These are phyloP conservation scores for Trypanosoma theileri DNA, from an alignment of 208 protist species.

Conservation along the genomic window DNA sequence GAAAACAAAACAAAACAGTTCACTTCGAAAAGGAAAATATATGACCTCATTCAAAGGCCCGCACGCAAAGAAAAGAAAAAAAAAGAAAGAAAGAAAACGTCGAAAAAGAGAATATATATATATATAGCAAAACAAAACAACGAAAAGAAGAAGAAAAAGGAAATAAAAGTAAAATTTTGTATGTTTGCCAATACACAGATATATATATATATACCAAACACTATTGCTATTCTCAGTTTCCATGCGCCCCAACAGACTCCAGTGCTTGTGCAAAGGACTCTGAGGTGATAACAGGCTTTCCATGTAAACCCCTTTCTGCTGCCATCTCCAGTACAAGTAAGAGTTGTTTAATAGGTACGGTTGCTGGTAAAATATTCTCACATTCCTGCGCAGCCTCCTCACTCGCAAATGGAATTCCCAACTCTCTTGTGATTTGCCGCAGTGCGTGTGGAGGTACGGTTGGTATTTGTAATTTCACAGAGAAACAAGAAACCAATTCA, in stretches of 20 bases:
- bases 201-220: no score
- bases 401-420: slow-evolving; percentile 49
- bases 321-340: slow-evolving; percentile 84
- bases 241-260: slow-evolving; percentile 47
- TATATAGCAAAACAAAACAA: no score
- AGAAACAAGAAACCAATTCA: slow-evolving; percentile 91
- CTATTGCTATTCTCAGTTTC: not conserved
- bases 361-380: slow-evolving; percentile 29
- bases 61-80: no score
- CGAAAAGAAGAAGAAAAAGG: no score
- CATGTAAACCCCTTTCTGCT: slow-evolving; percentile 39
- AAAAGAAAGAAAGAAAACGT: no score
- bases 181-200: no score
- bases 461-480: slow-evolving; percentile 77
- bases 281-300: slow-evolving; percentile 35
- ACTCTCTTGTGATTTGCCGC: slow-evolving; percentile 35
- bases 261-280: slow-evolving; percentile 53
- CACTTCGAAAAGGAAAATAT: no score
- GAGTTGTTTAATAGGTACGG: slow-evolving; percentile 80
- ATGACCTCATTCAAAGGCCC: no score
- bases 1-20: no score
- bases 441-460: slow-evolving; percentile 42
- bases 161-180: no score
- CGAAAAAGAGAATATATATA: no score
- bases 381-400: slow-evolving; percentile 33